Evolutionary conservation across 2,329 filamentous ascomycete species (phyloP), one percentile per base, ranked within the genome.

Genomic region (Pezicula neosporulosa): DNA sequence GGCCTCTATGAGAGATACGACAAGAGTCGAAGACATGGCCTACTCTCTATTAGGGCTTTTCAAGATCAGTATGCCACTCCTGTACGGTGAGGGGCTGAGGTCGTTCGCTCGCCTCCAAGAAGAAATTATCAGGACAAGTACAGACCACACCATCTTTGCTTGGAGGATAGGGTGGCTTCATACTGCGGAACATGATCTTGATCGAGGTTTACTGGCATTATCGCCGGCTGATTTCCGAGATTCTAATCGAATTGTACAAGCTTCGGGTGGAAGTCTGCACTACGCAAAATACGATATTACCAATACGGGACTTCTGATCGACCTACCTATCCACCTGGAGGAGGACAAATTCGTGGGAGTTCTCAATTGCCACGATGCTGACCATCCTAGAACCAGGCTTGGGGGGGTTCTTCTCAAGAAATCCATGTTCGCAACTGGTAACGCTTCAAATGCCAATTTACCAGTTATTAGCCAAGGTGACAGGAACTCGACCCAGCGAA

Each of bases 41-140:
- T 71, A 70, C 48, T 66, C 61, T 24, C 47, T 70, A 38, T 53
- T 70, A 28, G 68, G 68, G 1, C 55, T 70, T 3, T 71, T 68
- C 30, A 61, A 57, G 33, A 59, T 70, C 2, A 65, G 62, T 30
- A 70, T 71, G 66, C 60, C 65, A 3, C 54, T 68, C 7, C 55
- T 69, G 0, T 70, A 69, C 16, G 68, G 68, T 2, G 68, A 70
- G 30, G 65, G 67, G 4, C 44, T 27, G 30, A 63, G 56, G 30
- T 66, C 68, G 13, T 71, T 69, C 47, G 47, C 60, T 3, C 60
- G 68, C 9, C 51, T 71, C 2, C 67, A 70, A 47, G 57, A 66
- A 38, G 66, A 69, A 24, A 67, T 71, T 13, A 53, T 71, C 21
- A 66, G 63, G 48, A 53, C 45, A 15, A 59, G 66, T 0, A 60